Evolutionary conservation across 805 yeast species (phyloP), one percentile per base, ranked within the genome.

Genomic region (Peterozyma toletana): DNA sequence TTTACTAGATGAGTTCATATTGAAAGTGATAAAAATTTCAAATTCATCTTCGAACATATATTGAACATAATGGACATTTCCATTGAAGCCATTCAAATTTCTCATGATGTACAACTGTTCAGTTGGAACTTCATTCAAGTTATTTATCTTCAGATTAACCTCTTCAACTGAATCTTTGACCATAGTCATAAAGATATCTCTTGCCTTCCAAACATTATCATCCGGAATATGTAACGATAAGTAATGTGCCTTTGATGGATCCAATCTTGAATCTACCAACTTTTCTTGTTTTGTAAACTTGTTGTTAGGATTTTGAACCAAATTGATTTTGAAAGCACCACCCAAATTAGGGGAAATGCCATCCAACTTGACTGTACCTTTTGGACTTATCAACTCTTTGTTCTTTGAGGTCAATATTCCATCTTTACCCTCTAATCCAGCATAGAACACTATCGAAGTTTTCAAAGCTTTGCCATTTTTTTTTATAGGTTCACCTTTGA

Each of bases 21-120:
- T 78, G 63, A 66, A 90, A 3, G 77, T 56, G 16, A 91, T 63
- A 48, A 83, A 88, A 58, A 86, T 87, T 57, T 87, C 86, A 58
- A 86, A 83, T 13, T 63, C 67, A 2, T 95, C 96, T 54, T 73
- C 69, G 58, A 78, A 93, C 0, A 80, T 68, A 53, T 86, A 82
- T 61, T 91, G 96, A 29, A 89, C 63, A 47, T 77, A 75, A 58
- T 91, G 96, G 45, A 86, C 57, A 56, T 87, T 87, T 1, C 96
- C 97, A 48, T 64, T 77, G 50, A 78, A 80, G 18, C 64, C 59
- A 37, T 78, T 73, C 13, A 78, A 48, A 56, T 86, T 80, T 52
- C 86, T 71, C 36, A 88, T 48, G 4, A 77, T 63, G 40, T 78
- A 75, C 5, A 71, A 58, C 53, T 75, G 80, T 27, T 64, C 67